Evolutionary conservation across 129 eudicot species (phyloP).

Genomic region (Heracleum sosnowskyi): DNA sequence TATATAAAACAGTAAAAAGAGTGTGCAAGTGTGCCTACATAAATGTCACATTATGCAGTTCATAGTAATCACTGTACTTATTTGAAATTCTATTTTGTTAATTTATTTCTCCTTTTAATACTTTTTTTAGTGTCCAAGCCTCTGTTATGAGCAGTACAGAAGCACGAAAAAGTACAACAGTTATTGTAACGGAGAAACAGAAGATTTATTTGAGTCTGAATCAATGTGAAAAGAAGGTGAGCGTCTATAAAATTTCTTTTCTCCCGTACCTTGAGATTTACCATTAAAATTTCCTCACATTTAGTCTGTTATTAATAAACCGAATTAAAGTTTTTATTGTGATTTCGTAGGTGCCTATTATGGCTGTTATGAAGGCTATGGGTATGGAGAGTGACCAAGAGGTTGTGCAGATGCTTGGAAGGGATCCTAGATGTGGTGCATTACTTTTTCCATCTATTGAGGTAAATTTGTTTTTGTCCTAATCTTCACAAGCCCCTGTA

Average conservation of each 20-base stretch:
- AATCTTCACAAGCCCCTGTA: neutral
- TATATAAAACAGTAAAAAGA: neutral
- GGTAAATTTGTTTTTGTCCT: slow-evolving; percentile 31
- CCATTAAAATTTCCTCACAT: neutral
- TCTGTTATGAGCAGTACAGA: slow-evolving; percentile 87
- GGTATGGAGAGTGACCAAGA: slow-evolving; percentile 98
- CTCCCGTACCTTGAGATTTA: neutral
- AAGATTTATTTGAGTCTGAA: slow-evolving; percentile 62
- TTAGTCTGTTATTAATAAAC: neutral
- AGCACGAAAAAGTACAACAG: slow-evolving; percentile 67
- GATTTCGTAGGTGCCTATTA: slow-evolving; percentile 70
- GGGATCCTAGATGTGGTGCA: slow-evolving; percentile 88
- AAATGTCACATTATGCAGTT: neutral
- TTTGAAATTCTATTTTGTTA: neutral
- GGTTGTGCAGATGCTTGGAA: slow-evolving; percentile 97
- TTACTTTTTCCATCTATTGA: slow-evolving; percentile 89
- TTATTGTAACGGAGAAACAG: slow-evolving; percentile 76
- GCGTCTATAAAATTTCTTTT: neutral
- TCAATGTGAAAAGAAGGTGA: slow-evolving; percentile 62
- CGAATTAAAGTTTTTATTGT: neutral
- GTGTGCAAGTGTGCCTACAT: neutral
- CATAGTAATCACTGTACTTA: neutral
- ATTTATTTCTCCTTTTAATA: neutral
- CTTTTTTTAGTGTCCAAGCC: slow-evolving; percentile 65
- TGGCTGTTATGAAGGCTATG: slow-evolving; percentile 96